phyloP scores from a whole-genome alignment of 805 yeast species.

The Cyberlindnera americana region DNA sequence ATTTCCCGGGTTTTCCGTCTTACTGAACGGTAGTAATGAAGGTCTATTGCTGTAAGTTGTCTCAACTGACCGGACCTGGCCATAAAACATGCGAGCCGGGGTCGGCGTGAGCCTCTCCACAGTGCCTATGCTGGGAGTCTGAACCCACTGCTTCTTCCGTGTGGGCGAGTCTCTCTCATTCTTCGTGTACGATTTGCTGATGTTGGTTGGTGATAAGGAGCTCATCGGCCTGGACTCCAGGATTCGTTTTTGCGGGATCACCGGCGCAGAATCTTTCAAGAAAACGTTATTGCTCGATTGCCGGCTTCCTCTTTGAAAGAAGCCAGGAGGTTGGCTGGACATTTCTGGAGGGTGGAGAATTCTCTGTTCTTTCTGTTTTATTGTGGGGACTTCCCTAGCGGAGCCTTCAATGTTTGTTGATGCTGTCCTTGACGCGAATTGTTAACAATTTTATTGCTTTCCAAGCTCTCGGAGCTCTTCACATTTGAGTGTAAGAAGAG shows the following conservation, averaged over 20 bases:
- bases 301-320: background rate
- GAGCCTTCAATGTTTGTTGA: too few species aligned
- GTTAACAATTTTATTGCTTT: too few species aligned
- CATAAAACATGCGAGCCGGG: background rate
- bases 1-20: too few species aligned
- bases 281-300: background rate
- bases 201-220: background rate
- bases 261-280: background rate
- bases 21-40: too few species aligned
- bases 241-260: background rate
- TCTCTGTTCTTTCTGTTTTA: too few species aligned
- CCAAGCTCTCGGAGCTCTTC: too few species aligned
- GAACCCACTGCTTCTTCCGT: background rate
- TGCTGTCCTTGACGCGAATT: too few species aligned
- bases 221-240: background rate
- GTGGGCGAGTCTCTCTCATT: background rate
- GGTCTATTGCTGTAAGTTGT: too few species aligned
- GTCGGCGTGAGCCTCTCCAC: background rate
- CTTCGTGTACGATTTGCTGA: background rate
- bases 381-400: too few species aligned
- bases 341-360: too few species aligned
- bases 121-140: background rate
- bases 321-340: background rate
- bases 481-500: too few species aligned
- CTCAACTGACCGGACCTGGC: too few species aligned